These are phyloP conservation scores for Starmerella floricola DNA, from an alignment of 805 yeast genomes.

Conservation along the genomic window DNA sequence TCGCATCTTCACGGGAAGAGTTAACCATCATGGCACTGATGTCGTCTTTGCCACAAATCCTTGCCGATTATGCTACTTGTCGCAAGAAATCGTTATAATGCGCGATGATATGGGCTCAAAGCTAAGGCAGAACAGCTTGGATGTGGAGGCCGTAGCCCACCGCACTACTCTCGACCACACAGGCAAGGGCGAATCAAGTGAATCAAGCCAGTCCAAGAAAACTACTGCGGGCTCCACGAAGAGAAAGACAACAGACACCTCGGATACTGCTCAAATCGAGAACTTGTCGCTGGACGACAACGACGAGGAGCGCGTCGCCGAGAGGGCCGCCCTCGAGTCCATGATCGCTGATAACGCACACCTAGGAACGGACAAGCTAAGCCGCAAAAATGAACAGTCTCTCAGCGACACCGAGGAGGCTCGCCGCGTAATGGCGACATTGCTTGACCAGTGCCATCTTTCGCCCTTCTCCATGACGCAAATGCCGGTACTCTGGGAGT, in stretches of 20 bases:
- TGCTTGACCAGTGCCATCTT: slow-evolving; percentile 76
- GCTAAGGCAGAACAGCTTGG: slow-evolving; percentile 55
- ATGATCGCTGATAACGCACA: slow-evolving; percentile 4
- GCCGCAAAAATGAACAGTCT: slow-evolving; percentile 1
- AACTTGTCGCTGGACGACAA: slow-evolving; percentile 16
- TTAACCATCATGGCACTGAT: slow-evolving; percentile 44
- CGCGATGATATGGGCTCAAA: slow-evolving; percentile 64
- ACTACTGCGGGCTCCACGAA: too few species aligned
- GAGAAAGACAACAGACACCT: too few species aligned
- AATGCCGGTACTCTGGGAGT: slow-evolving; percentile 57
- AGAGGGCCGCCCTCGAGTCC: slow-evolving; percentile 6
- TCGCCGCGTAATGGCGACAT: slow-evolving; percentile 54
- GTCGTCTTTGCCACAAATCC: slow-evolving; percentile 67
- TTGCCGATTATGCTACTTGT: slow-evolving; percentile 56
- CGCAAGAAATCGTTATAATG: slow-evolving; percentile 68
- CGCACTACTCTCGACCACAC: too few species aligned
- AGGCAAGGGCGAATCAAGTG: too few species aligned
- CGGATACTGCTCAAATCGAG: background rate
- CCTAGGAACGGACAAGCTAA: background rate
- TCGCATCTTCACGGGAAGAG: slow-evolving; percentile 51
- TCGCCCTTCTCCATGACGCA: slow-evolving; percentile 60
- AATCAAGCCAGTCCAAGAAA: too few species aligned
- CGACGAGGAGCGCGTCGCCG: slow-evolving; percentile 20
- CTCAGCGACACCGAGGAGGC: slow-evolving; percentile 27
- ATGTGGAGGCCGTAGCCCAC: slow-evolving; percentile 8